Evolutionary conservation across 1,284 basidiomycete genomes (phyloP).

Genomic region (Trametes hirsuta): DNA sequence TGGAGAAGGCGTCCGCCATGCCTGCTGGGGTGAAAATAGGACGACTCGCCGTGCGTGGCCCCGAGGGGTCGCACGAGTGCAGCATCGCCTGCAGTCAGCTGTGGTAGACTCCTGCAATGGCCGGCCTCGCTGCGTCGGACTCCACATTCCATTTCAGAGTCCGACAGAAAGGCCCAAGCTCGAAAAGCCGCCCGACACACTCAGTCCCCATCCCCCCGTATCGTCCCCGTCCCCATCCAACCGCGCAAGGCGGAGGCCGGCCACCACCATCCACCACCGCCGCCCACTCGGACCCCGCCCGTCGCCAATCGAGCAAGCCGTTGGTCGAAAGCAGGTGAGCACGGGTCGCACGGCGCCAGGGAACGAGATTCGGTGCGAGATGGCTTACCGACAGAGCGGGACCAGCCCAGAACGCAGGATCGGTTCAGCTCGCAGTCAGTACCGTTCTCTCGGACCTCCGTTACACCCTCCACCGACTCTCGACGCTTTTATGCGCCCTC

Average conservation of each 20-base stretch:
- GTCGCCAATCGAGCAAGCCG: background rate
- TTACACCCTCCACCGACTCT: slow-evolving; percentile 4
- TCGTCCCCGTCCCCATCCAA: background rate
- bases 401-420: slow-evolving; percentile 27
- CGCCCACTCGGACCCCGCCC: background rate
- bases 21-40: background rate
- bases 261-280: background rate
- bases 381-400: slow-evolving; percentile 29
- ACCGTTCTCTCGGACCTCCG: slow-evolving; percentile 32
- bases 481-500: slow-evolving; percentile 14
- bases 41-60: background rate
- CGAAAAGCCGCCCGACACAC: slow-evolving; percentile 1
- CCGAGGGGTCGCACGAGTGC: background rate
- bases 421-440: slow-evolving; percentile 22
- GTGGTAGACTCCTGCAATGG: too few relatives aligned
- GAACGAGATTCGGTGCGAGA: slow-evolving; percentile 23
- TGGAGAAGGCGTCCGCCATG: background rate
- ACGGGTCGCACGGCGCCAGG: slow-evolving; percentile 3
- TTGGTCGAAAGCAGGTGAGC: slow-evolving; percentile 13
- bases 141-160: slow-evolving; percentile 7
- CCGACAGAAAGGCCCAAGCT: background rate
- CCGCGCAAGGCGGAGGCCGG: background rate
- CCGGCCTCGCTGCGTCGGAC: slow-evolving; percentile 6
- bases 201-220: background rate
- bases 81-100: background rate